Conservation (phyloP, 257 asterid species). For the Solanum appendiculatum region DNA sequence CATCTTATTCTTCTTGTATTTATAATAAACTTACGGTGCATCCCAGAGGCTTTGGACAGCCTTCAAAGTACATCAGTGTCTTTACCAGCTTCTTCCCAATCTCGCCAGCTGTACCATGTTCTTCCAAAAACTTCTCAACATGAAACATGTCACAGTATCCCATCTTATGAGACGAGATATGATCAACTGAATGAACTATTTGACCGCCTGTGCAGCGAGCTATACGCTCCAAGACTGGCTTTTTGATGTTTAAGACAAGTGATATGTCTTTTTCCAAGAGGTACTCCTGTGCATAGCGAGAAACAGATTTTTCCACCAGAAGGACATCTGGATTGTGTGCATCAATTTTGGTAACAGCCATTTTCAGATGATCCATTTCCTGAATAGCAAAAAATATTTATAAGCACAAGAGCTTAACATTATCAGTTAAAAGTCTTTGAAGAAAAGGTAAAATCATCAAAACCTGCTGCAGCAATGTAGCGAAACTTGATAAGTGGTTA, state of each 20-base stretch:
- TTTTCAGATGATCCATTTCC: slow-evolving; percentile 99
- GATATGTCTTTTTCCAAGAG: slow-evolving; percentile 89
- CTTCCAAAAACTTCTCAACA: slow-evolving; percentile 64
- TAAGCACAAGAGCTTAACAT: not conserved
- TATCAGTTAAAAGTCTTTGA: not conserved
- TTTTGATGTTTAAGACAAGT: slow-evolving; percentile 80
- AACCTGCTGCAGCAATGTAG: slow-evolving; percentile 95
- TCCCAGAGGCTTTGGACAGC: slow-evolving; percentile 95
- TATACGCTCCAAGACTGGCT: slow-evolving; percentile 87
- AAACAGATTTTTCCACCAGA: slow-evolving; percentile 97
- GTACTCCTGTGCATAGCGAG: slow-evolving; percentile 92
- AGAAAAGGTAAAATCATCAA: slow-evolving; percentile 9
- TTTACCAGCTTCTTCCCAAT: slow-evolving; percentile 64
- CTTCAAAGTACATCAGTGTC: slow-evolving; percentile 95
- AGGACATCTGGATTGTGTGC: slow-evolving; percentile 83
- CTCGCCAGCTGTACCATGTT: slow-evolving; percentile 68
- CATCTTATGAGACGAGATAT: slow-evolving; percentile 61
- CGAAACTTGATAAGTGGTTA: slow-evolving; percentile 83
- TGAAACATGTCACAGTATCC: slow-evolving; percentile 84
- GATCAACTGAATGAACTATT: slow-evolving; percentile 83
- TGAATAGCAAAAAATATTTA: slow-evolving; percentile 18
- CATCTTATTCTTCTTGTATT: not conserved
- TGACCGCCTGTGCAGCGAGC: slow-evolving; percentile 91
- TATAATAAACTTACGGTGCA: slow-evolving; percentile 62
- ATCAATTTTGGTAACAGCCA: slow-evolving; percentile 93